Base-by-base conservation (phyloP, 192 early-diverging fungal genomes). In the Backusella tarrabulga region DNA sequence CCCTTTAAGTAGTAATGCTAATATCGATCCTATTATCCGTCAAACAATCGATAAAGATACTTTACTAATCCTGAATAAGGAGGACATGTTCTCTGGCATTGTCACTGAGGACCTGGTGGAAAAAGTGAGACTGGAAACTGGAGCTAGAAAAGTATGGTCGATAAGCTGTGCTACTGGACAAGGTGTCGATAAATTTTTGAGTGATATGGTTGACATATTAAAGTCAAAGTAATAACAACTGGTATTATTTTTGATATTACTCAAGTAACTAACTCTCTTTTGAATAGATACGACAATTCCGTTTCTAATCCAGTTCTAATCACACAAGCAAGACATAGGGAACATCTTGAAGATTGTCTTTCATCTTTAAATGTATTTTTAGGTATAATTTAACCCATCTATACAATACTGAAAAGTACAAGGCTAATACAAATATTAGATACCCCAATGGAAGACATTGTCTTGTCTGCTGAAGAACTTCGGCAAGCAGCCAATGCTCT, bases 391-490 rank as follows among this genome's bases (percentile, higher is more conserved):
- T 36, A 14, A 8, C 63, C 1, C 29, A 17, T 56, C 2, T 21
- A 3, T 34, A 38, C 19, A 44, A 14, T 54, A 56, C 2, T 42
- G 15, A 32, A 60, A 38, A 38, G 38, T 9, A 0, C 63, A 67
- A 67, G 9, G 7, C 29, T 29, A 26, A 23, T 67, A 68, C 17
- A n/a, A 7, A 34, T 17, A 32, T 40, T 56, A 83, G 81, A 67
- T 8, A 63, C 76, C 7, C 72, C 78, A 32, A 79, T 77, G 12
- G 80, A 87, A 15, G 84, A 90, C 73, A 80, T 93, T 35, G 92
- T 95, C 21, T 79, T 95, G 54, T 89, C 86, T 1, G 94, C 94
- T 23, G 93, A 92, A 79, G 93, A 95, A 76, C 84, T 93, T 69
- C 84, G 92, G 7, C 80, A 84, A 36, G 92, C 91, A 6, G 87